Conservation (phyloP, 306 rosid genomes). For the Quercus parvula region DNA sequence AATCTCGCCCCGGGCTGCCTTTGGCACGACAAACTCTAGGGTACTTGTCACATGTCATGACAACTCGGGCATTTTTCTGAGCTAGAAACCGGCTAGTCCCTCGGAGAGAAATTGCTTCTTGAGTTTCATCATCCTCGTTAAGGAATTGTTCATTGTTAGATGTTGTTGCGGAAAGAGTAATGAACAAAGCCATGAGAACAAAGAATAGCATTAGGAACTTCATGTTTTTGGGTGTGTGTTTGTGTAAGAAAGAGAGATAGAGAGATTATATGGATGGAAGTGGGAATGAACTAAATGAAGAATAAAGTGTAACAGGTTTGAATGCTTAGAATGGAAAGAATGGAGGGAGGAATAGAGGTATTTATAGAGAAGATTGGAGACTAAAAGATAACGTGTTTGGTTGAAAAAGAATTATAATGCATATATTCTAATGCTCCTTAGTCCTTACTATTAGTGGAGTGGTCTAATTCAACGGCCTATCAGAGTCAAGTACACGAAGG, state of each 20-base stretch:
- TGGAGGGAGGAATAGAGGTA: background rate
- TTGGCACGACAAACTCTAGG: conserved; percentile 35
- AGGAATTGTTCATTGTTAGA: background rate
- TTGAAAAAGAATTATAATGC: background rate
- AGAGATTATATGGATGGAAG: too few relatives aligned
- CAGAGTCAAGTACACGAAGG: conserved; percentile 21
- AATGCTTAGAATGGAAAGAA: conserved; percentile 14
- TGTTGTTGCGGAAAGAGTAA: conserved; percentile 26
- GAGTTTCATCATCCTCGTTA: background rate
- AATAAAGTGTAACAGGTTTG: background rate
- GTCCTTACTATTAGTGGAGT: conserved; percentile 9
- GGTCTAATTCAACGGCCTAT: conserved; percentile 24
- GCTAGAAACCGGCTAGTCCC: conserved; percentile 22
- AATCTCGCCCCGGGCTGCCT: conserved; percentile 45
- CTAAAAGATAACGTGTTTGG: background rate
- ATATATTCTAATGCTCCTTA: background rate
- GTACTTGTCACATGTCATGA: conserved; percentile 44
- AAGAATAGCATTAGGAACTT: conserved; percentile 20
- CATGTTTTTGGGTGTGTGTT: conserved; percentile 16
- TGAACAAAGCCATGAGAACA: conserved; percentile 23
- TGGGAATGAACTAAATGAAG: background rate
- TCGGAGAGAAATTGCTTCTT: conserved; percentile 17
- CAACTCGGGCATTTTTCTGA: background rate
- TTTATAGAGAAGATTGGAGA: conserved; percentile 1
- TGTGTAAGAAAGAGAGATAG: too few relatives aligned